Base-by-base conservation (phyloP, 225 moss, liverwort and hornwort species). In the Sphagnum contortum region DNA sequence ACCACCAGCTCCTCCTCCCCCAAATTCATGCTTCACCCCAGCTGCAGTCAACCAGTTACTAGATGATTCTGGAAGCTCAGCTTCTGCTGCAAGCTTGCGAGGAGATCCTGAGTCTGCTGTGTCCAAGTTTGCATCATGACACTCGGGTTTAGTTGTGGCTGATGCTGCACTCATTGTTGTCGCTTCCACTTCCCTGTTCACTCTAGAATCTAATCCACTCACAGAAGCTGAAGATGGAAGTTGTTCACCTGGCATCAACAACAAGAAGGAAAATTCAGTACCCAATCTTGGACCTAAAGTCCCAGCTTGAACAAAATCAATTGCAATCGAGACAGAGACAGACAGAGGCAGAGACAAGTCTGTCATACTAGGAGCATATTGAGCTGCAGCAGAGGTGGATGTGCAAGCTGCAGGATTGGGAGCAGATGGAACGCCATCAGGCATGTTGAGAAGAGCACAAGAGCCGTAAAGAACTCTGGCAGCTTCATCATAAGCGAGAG, bases 401-500 rank as follows among this genome's bases (percentile, higher is more conserved):
- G 57, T 48, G 47, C 65, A 65, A 47, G 67, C 63, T 4, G 66
- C 44, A 3, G 74, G 60, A 3, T 66, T 51, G 2, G 8, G 44
- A 5, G 3, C 49, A 29, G 29, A 29, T 12, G 59, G 50, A 4
- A 48, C 64, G 44, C 64, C 69, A 3, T 78, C 83, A 1, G 81
- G 81, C 67, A 89, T 60, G 48, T 89, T 89, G 59, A 87, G 81
- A 14, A 83, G 83, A 45, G 87, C 87, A 64, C 79, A 79, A 12
- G 74, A 62, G 8, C 87, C 87, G 52, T 84, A 87, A 29, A 89
- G 53, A 50, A 81, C 81, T 8, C 83, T 71, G 0, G 89, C 87
- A 47, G 87, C 89, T 70, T 84, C 81, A 68, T 89, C 89, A 8
- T 90, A 90, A 0, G 88, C 88, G 4, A 88, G 72, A 0, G 90